A percentile compares a stretch with the other conserved stretches of the same genome.
Conservation (phyloP, 257 asterid genomes). For the Solanum raphanifolium region DNA sequence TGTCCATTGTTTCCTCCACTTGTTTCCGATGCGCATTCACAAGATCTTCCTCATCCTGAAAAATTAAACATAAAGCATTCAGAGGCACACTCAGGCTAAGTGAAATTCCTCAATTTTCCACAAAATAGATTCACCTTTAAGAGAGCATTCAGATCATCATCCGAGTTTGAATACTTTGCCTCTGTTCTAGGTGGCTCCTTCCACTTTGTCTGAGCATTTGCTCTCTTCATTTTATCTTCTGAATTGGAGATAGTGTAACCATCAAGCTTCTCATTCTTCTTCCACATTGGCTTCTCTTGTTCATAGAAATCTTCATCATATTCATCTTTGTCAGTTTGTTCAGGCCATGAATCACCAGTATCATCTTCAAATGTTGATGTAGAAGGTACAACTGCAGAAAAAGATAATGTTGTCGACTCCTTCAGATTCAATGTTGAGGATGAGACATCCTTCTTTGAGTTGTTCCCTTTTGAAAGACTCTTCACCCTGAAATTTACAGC, state of each 20-base stretch:
- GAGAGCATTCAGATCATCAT: slow-evolving; percentile 59
- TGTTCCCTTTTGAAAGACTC: slow-evolving; percentile 89
- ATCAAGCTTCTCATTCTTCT: slow-evolving; percentile 48
- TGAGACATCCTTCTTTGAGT: slow-evolving; percentile 58
- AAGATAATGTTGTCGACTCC: slow-evolving; percentile 59
- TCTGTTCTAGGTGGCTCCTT: slow-evolving; percentile 71
- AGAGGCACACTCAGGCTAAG: not conserved
- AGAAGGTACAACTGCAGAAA: slow-evolving; percentile 42
- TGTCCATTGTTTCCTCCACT: slow-evolving; percentile 50
- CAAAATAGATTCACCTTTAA: slow-evolving; percentile 44
- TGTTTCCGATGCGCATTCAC: slow-evolving; percentile 42
- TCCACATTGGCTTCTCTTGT: slow-evolving; percentile 60
- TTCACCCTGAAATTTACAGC: slow-evolving; percentile 51
- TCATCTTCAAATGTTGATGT: slow-evolving; percentile 69
- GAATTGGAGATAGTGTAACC: slow-evolving; percentile 26
- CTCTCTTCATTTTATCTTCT: slow-evolving; percentile 56
- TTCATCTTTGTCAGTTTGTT: slow-evolving; percentile 75
- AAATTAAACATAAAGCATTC: not conserved
- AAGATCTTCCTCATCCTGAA: slow-evolving; percentile 72
- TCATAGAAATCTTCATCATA: slow-evolving; percentile 68
- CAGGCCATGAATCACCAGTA: slow-evolving; percentile 75
- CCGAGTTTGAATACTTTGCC: slow-evolving; percentile 29
- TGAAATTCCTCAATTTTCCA: not conserved
- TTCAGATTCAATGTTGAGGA: slow-evolving; percentile 60
- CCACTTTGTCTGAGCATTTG: slow-evolving; percentile 57